Percentiles rank a stretch among this genome's conserved stretches.
phyloP scores from a whole-genome alignment of 257 asterid genomes.

The Solanum corneliomulleri region DNA sequence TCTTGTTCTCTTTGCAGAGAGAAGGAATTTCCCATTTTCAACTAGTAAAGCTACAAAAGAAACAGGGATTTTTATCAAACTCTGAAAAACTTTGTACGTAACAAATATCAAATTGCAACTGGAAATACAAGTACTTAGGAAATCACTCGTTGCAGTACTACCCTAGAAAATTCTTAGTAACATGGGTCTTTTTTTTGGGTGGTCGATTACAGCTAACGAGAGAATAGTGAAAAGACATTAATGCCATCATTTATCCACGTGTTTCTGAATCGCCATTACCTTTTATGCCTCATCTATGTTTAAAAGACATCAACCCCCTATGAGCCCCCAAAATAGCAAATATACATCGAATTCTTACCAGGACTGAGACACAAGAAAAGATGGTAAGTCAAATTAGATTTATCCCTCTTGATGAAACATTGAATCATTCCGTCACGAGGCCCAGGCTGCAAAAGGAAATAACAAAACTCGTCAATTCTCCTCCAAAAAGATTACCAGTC shows the following conservation, averaged over 20 bases:
- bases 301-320: background rate
- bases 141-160: background rate
- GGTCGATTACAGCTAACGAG: background rate
- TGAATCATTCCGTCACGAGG: slow-evolving; percentile 83
- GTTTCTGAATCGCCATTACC: background rate
- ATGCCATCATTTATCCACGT: background rate
- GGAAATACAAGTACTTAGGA: background rate
- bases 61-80: background rate
- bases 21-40: slow-evolving; percentile 96
- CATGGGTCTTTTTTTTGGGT: background rate
- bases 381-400: slow-evolving; percentile 72
- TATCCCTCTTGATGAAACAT: slow-evolving; percentile 90
- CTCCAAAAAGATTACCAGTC: background rate
- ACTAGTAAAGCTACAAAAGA: slow-evolving; percentile 62
- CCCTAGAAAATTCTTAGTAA: background rate
- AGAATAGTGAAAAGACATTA: background rate
- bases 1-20: slow-evolving; percentile 93
- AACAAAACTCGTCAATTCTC: background rate
- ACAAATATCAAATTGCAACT: background rate
- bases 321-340: background rate
- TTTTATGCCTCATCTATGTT: background rate
- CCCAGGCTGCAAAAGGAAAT: slow-evolving; percentile 59
- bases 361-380: slow-evolving; percentile 89
- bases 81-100: background rate
- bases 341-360: slow-evolving; percentile 29